Percentiles rank a stretch among this genome's conserved stretches.
Evolutionary conservation across 2,329 filamentous ascomycete species (phyloP).

Genomic region (Beauveria asiatica): DNA sequence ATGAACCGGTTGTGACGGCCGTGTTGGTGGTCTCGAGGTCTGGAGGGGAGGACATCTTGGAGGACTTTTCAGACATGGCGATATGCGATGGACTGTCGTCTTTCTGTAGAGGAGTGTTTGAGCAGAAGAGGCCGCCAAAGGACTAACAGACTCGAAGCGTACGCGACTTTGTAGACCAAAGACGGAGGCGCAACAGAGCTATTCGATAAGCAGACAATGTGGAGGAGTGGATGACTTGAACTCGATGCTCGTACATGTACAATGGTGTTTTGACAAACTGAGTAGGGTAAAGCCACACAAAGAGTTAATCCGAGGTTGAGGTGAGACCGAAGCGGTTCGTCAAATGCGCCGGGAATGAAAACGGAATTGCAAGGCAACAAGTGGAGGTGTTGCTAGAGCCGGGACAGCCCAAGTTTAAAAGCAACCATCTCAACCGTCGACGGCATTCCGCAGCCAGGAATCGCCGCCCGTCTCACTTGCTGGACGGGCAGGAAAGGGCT

Average conservation of each 20-base stretch:
- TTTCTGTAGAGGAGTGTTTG: not conserved
- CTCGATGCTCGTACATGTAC: not conserved
- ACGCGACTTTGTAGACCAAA: not conserved
- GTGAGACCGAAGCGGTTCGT: not conserved
- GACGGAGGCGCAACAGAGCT: not conserved
- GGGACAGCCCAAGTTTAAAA: conserved; percentile 4
- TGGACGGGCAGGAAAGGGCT: not conserved
- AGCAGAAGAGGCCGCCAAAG: not conserved
- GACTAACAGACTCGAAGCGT: not conserved
- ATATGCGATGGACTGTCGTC: conserved; percentile 18
- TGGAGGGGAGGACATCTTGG: not conserved
- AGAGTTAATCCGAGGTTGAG: not conserved
- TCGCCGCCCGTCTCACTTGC: conserved; percentile 1
- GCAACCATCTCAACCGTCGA: not conserved
- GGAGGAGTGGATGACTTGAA: not conserved
- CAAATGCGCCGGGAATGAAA: conserved; percentile 1
- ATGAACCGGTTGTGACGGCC: conserved; percentile 15
- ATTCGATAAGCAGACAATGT: not conserved
- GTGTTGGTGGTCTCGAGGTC: conserved; percentile 12
- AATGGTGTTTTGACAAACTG: not conserved
- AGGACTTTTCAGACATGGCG: conserved; percentile 11
- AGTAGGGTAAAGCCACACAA: not conserved
- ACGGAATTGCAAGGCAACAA: conserved; percentile 6
- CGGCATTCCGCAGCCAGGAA: not conserved
- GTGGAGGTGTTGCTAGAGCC: not conserved